phyloP scores from a whole-genome alignment of 805 yeast genomes.

The Zygosaccharomyces lentus region DNA sequence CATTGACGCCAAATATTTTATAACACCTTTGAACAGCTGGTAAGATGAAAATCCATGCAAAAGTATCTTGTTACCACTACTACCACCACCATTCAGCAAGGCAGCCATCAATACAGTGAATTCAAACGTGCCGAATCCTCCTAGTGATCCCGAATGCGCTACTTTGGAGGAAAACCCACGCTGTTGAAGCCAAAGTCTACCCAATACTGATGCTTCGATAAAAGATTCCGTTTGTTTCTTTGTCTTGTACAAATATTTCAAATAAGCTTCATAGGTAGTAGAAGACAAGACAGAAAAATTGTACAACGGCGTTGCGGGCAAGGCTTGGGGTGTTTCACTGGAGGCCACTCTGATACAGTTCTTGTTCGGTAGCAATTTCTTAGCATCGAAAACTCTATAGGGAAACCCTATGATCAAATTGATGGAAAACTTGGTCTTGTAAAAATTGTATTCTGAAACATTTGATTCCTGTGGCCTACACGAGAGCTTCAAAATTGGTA shows the following conservation, averaged over 20 bases:
- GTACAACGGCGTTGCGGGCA: constrained; percentile 66
- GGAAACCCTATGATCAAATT: constrained; percentile 73
- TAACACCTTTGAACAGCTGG: constrained; percentile 86
- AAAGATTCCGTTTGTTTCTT: constrained; percentile 76
- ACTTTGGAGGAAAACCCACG: constrained; percentile 69
- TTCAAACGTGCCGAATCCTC: constrained; percentile 92
- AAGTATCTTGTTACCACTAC: constrained; percentile 67
- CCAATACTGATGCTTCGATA: constrained; percentile 80
- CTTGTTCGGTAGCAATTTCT: constrained; percentile 72
- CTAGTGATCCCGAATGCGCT: constrained; percentile 45
- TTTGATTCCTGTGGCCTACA: constrained; percentile 32
- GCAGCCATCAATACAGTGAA: constrained; percentile 78
- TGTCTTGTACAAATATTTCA: constrained; percentile 70
- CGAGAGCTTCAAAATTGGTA: constrained; percentile 67
- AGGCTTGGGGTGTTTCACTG: constrained; percentile 47
- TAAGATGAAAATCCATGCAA: constrained; percentile 87
- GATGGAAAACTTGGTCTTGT: constrained; percentile 65
- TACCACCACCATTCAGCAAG: constrained; percentile 77
- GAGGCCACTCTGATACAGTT: constrained; percentile 75
- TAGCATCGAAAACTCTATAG: constrained; percentile 61
- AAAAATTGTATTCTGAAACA: constrained; percentile 48
- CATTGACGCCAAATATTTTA: constrained; percentile 75
- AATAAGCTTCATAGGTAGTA: constrained; percentile 60
- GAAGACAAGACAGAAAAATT: constrained; percentile 75
- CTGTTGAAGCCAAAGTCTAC: constrained; percentile 86